These are phyloP conservation scores for Waltergamsia citrina DNA, from an alignment of 2,329 filamentous ascomycete genomes.

Conservation along the genomic window DNA sequence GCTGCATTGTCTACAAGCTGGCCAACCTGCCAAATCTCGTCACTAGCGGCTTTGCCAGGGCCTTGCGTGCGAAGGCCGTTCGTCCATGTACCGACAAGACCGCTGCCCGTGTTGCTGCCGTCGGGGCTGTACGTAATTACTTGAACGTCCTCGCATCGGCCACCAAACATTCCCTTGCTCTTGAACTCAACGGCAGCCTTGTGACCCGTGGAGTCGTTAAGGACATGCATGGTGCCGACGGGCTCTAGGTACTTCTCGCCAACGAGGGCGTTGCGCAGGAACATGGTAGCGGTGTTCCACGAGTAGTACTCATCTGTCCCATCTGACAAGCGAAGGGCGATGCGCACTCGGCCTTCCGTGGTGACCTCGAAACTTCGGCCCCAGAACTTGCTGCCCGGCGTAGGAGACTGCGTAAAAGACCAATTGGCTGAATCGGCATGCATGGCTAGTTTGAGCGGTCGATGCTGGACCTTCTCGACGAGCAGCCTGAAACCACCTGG, in stretches of 20 bases:
- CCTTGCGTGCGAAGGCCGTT: constrained; percentile 56
- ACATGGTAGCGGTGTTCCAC: constrained; percentile 82
- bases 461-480: constrained; percentile 92
- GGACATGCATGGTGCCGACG: constrained; percentile 77
- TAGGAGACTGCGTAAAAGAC: constrained; percentile 80
- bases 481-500: constrained; percentile 75
- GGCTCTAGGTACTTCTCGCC: constrained; percentile 98
- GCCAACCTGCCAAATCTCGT: constrained; percentile 72
- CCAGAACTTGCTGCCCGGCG: constrained; percentile 96
- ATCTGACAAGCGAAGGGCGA: constrained; percentile 59
- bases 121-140: constrained; percentile 63
- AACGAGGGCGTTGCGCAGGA: constrained; percentile 91
- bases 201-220: constrained; percentile 74
- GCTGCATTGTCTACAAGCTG: constrained; percentile 68
- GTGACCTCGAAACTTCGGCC: constrained; percentile 92
- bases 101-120: constrained; percentile 55
- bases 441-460: constrained; percentile 85
- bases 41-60: constrained; percentile 48
- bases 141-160: constrained; percentile 79
- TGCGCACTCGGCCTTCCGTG: constrained; percentile 77
- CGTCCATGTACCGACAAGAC: constrained; percentile 81
- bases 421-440: constrained; percentile 81
- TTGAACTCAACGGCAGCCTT: constrained; percentile 88
- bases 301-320: constrained; percentile 73
- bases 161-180: constrained; percentile 93